These are phyloP conservation scores for Quercus agrifolia DNA, from an alignment of 306 rosid genomes.

Conservation along the genomic window DNA sequence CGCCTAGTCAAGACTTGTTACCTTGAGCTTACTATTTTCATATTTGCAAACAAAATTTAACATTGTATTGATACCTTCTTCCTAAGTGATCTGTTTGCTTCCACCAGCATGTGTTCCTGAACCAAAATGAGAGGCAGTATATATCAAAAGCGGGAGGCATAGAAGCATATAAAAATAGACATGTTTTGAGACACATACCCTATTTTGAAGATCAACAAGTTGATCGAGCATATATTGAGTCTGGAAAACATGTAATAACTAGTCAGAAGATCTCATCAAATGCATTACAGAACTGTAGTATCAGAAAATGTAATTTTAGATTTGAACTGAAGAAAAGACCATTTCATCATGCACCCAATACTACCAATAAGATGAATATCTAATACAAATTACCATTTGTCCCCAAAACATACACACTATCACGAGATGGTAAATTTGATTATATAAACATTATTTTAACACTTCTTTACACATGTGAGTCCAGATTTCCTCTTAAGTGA, in stretches of 20 bases:
- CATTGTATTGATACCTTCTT: constrained; percentile 44
- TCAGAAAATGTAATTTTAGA: too few species aligned
- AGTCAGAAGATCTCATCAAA: not conserved
- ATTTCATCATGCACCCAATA: not conserved
- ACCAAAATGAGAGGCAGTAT: not conserved
- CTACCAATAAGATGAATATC: too few species aligned
- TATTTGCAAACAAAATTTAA: not conserved
- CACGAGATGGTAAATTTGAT: too few species aligned
- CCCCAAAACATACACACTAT: too few species aligned
- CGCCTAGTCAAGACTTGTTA: too few species aligned
- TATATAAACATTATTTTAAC: too few species aligned
- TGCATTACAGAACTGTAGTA: too few species aligned
- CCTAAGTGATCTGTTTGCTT: constrained; percentile 53
- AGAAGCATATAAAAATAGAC: not conserved
- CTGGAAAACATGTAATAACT: constrained; percentile 30
- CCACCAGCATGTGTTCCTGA: constrained; percentile 68
- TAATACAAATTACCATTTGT: too few species aligned
- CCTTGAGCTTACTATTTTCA: not conserved
- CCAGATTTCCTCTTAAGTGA: too few species aligned
- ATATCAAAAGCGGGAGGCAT: not conserved
- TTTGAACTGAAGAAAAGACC: not conserved
- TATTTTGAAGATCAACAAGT: constrained; percentile 72
- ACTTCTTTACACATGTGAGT: too few species aligned
- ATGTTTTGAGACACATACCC: constrained; percentile 28
- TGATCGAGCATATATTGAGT: constrained; percentile 72